Evolutionary conservation across 192 early-diverging fungal genomes (phyloP).

Genomic region (Backusella tarrabulga): DNA sequence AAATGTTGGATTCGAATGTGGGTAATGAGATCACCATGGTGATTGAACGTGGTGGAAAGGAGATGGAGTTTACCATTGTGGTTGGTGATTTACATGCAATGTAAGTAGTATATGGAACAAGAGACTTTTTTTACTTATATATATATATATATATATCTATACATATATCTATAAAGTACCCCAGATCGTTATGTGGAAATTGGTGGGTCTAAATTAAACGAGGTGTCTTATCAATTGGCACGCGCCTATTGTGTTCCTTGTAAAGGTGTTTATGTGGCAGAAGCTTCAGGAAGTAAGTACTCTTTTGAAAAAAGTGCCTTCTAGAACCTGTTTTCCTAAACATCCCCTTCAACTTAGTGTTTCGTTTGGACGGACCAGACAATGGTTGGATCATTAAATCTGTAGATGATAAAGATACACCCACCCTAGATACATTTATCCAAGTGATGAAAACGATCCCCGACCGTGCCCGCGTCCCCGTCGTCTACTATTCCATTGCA

Average conservation of each 20-base stretch:
- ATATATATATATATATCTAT: neutral
- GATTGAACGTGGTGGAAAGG: constrained; percentile 74
- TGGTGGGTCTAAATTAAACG: constrained; percentile 76
- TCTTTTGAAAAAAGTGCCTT: neutral
- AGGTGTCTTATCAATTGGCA: constrained; percentile 74
- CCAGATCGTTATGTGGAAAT: constrained; percentile 84
- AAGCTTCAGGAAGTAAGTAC: constrained; percentile 47
- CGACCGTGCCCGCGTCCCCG: constrained; percentile 75
- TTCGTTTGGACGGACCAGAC: constrained; percentile 67
- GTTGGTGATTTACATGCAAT: constrained; percentile 79
- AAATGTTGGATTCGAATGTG: constrained; percentile 68
- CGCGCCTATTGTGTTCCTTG: constrained; percentile 64
- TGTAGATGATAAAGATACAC: constrained; percentile 71
- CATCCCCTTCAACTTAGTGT: constrained; percentile 40
- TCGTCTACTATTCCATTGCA: constrained; percentile 75
- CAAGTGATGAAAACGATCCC: constrained; percentile 68
- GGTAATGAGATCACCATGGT: constrained; percentile 52
- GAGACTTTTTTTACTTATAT: neutral
- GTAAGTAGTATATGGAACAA: constrained; percentile 12
- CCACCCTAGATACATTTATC: constrained; percentile 76
- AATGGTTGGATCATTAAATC: constrained; percentile 75
- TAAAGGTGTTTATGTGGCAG: constrained; percentile 80
- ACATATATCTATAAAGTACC: constrained; percentile 37
- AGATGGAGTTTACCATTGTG: constrained; percentile 51
- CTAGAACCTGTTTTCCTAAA: neutral